Percentiles rank a stretch among this genome's conserved stretches.
phyloP scores from a whole-genome alignment of 495 filamentous ascomycete species.

The Aspergillus funiculosus region DNA sequence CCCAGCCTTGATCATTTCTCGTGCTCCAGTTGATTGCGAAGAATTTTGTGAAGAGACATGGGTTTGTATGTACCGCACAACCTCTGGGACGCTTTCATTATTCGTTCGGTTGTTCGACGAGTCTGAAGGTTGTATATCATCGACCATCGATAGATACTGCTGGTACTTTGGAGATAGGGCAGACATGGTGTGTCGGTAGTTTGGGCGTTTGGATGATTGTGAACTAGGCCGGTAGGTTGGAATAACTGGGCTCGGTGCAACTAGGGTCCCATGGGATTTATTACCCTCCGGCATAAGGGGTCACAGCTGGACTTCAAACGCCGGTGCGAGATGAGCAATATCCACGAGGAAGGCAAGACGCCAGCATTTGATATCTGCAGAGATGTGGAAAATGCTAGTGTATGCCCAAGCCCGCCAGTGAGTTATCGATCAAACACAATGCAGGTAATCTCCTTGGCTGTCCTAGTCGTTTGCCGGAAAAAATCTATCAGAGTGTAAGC shows the following conservation, averaged over 20 bases:
- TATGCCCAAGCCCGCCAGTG: not conserved
- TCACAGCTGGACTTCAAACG: conserved; percentile 8
- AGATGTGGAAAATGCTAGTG: not conserved
- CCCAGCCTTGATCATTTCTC: conserved; percentile 34
- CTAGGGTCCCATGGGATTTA: conserved; percentile 24
- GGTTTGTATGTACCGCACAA: conserved; percentile 37
- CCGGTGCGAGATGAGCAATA: conserved; percentile 20
- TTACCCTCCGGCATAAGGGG: conserved; percentile 33
- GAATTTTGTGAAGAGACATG: conserved; percentile 17
- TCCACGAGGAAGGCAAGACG: conserved; percentile 1
- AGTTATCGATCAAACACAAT: not conserved
- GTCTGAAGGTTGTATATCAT: conserved; percentile 16
- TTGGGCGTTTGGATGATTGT: conserved; percentile 23
- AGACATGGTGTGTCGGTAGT: conserved; percentile 32
- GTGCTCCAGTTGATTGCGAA: conserved; percentile 16
- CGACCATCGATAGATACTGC: conserved; percentile 10
- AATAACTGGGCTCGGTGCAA: conserved; percentile 41
- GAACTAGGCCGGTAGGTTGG: conserved; percentile 35
- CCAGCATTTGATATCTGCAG: conserved; percentile 5
- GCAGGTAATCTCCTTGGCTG: conserved; percentile 1
- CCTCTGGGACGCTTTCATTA: conserved; percentile 33
- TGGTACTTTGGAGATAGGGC: conserved; percentile 18
- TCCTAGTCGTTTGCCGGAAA: conserved; percentile 1
- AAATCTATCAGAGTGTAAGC: not conserved
- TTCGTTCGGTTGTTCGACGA: conserved; percentile 23